Conservation (phyloP, 2,329 filamentous ascomycete species). For the Aspergillus quadricinctus region DNA sequence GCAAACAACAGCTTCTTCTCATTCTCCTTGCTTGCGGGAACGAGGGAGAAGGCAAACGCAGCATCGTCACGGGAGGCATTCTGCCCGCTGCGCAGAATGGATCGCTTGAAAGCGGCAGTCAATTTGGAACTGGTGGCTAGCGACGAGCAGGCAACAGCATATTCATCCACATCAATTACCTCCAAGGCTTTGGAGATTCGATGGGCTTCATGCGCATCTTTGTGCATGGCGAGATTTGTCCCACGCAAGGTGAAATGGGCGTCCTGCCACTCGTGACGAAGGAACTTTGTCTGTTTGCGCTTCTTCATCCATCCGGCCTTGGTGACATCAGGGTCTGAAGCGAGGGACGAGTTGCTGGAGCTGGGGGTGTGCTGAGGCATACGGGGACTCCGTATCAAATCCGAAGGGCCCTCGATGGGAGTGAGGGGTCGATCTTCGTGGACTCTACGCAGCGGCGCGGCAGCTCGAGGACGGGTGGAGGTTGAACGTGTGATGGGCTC, state of each 20-base stretch:
- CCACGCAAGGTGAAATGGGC: conserved; percentile 80
- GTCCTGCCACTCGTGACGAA: conserved; percentile 90
- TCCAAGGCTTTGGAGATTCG: conserved; percentile 52
- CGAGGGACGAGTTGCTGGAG: no score
- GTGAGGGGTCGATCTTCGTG: no score
- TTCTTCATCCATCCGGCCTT: conserved; percentile 59
- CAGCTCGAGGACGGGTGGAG: no score
- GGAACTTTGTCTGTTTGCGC: conserved; percentile 60
- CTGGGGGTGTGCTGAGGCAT: no score
- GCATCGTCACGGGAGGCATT: conserved; percentile 20
- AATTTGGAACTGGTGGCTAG: conserved; percentile 74
- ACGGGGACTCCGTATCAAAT: no score
- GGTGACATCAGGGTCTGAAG: background rate
- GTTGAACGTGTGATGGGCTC: no score
- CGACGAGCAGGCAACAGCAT: conserved; percentile 59
- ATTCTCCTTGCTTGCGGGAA: conserved; percentile 42
- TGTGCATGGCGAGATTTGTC: conserved; percentile 52
- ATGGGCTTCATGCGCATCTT: conserved; percentile 18
- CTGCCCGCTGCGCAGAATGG: conserved; percentile 43
- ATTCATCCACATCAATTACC: conserved; percentile 66
- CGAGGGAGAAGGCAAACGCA: conserved; percentile 40
- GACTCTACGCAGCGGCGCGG: no score
- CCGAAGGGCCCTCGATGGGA: no score
- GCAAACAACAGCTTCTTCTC: conserved; percentile 31
- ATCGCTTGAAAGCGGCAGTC: conserved; percentile 72